Conservation (phyloP, 441 rosid species). For the Arabidopsis lyrata region DNA sequence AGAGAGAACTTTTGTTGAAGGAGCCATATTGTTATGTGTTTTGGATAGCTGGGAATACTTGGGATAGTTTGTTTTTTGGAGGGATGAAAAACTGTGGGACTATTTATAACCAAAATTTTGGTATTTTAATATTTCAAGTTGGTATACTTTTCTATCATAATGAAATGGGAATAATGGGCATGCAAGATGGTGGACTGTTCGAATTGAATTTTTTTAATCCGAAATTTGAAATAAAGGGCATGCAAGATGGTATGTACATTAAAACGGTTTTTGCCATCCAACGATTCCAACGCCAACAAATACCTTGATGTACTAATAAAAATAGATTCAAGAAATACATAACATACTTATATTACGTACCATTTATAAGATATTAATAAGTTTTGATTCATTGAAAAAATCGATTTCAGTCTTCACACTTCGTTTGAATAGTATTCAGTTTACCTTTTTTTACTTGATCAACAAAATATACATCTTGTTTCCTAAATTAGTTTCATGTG, state of each 20-base stretch:
- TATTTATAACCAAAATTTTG: slow-evolving; percentile 42
- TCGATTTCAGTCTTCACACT: not conserved
- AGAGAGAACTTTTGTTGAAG: slow-evolving; percentile 43
- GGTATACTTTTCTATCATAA: slow-evolving; percentile 36
- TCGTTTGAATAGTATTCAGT: not conserved
- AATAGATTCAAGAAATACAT: no score
- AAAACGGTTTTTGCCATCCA: no score
- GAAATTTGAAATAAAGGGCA: not conserved
- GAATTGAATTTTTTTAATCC: not conserved
- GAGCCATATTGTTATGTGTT: slow-evolving; percentile 36
- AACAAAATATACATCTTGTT: not conserved
- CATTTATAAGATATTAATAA: no score
- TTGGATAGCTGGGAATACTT: slow-evolving; percentile 9
- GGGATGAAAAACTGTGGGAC: slow-evolving; percentile 17
- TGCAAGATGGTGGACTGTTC: slow-evolving; percentile 43
- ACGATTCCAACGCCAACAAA: no score
- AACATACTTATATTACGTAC: not conserved
- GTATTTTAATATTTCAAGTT: slow-evolving; percentile 44
- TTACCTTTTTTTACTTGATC: not conserved
- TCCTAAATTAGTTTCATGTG: not conserved
- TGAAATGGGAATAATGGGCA: slow-evolving; percentile 24
- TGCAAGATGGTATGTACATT: no score
- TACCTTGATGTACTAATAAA: no score
- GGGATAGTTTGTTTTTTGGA: slow-evolving; percentile 25
- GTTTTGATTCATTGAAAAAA: no score